Evolutionary conservation across 2,329 filamentous ascomycete species (phyloP), one percentile per base, ranked within the genome.

Genomic region (Botrytis squamosa): DNA sequence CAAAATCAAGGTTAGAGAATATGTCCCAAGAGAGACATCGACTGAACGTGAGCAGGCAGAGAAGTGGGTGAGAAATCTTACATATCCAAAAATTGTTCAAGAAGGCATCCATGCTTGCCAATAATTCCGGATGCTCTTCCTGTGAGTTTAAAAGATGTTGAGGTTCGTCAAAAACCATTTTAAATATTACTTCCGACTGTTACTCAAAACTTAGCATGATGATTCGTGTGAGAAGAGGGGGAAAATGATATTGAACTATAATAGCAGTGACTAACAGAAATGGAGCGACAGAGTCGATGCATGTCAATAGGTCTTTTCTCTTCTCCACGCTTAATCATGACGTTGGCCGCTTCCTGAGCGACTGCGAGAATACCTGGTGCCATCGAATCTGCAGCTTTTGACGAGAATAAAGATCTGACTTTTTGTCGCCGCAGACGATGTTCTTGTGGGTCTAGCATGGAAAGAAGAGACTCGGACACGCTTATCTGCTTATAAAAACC

Each of bases 391-490:
- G 16, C 25, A 12, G 65, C 65, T 16, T 67, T 67, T 67, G 33
- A 52, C 8, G 65, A 55, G 33, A 67, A 67, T n/a, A 67, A 20
- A 67, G 65, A 18, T 33, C 16, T 67, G 44, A 67, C 44, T 16
- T 67, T 67, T n/a, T 67, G 65, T 38, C 65, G 65, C 18, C 29
- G 44, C 9, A 67, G 18, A 52, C 65, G 65, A 8, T 67, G 65
- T 16, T 38, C 44, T 3, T 67, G 29, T 18, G 65, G 44, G 29
- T 67, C 25, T 38, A 52, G 6, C 0, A 52, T 40, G 22, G 44
- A 14, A 33, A 67, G 8, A 12, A 67, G 3, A 22, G 65, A 67
- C 29, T 67, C 65, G 0, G 29, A 22, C 6, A 38, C 1, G 29
- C 29, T 20, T 25, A 67, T 18, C 16, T 22, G 9, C 29, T 67